phyloP scores from a whole-genome alignment of 495 filamentous ascomycete genomes.

The Cairneyella variabilis region DNA sequence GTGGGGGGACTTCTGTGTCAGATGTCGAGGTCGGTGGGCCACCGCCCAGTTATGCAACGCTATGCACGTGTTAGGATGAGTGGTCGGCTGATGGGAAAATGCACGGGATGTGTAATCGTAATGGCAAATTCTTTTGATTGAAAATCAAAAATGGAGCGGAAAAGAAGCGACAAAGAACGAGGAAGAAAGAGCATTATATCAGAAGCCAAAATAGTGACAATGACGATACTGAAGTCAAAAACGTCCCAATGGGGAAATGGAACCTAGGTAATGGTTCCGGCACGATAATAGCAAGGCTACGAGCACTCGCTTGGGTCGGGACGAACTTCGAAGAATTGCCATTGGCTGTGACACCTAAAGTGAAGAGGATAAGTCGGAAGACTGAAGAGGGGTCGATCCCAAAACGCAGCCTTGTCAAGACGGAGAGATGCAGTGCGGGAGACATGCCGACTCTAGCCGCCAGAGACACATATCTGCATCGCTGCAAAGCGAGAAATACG shows the following conservation, averaged over 20 bases:
- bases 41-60: conserved; percentile 2
- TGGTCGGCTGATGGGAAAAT: conserved; percentile 18
- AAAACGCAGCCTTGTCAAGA: too few species aligned
- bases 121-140: conserved; percentile 10
- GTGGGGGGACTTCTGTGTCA: conserved; percentile 14
- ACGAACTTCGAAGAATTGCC: background rate
- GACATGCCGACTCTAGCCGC: background rate
- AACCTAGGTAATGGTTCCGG: background rate
- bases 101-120: conserved; percentile 12
- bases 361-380: conserved; percentile 16
- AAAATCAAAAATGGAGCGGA: background rate
- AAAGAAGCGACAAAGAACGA: background rate
- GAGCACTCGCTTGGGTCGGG: background rate
- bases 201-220: background rate
- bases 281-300: conserved; percentile 10
- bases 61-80: conserved; percentile 18
- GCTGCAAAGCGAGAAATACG: too few species aligned
- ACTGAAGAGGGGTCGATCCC: too few species aligned
- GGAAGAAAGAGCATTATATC: background rate
- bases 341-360: background rate
- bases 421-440: background rate
- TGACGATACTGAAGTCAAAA: conserved; percentile 1
- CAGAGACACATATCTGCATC: too few species aligned
- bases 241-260: background rate
- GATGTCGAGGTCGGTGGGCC: conserved; percentile 3